Conservation (phyloP, 2,329 filamentous ascomycete species). For the Trichophyton simii region DNA sequence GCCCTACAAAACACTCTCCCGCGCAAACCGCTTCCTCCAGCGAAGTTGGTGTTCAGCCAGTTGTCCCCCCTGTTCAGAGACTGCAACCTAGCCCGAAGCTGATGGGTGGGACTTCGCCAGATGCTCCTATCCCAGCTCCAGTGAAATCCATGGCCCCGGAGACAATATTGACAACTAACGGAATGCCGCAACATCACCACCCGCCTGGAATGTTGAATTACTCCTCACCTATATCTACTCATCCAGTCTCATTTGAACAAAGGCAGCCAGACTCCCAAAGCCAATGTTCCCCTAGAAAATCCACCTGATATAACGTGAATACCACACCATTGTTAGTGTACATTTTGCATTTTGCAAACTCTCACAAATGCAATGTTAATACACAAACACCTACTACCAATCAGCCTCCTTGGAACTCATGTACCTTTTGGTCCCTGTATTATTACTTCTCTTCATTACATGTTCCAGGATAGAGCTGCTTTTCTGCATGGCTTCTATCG, state of each 20-base stretch:
- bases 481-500: not conserved
- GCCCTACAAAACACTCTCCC: conserved; percentile 36
- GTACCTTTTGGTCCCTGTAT: not conserved
- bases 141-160: conserved; percentile 33
- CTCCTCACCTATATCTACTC: not conserved
- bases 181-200: not conserved
- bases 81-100: conserved; percentile 33
- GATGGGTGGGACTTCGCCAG: conserved; percentile 32
- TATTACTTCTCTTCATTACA: not conserved
- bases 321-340: not conserved
- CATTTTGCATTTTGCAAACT: not conserved
- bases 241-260: not conserved
- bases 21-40: conserved; percentile 13
- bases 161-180: not conserved
- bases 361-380: not conserved
- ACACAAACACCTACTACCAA: not conserved
- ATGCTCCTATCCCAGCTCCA: conserved; percentile 31
- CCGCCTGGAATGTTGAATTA: not conserved
- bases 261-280: not conserved
- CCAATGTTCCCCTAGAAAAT: not conserved
- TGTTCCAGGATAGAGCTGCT: not conserved
- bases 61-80: conserved; percentile 30
- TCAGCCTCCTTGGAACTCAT: not conserved
- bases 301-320: not conserved
- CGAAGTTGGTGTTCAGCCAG: conserved; percentile 16